These are phyloP conservation scores for Viola odorata DNA, from an alignment of 345 rosid genomes.

Conservation along the genomic window DNA sequence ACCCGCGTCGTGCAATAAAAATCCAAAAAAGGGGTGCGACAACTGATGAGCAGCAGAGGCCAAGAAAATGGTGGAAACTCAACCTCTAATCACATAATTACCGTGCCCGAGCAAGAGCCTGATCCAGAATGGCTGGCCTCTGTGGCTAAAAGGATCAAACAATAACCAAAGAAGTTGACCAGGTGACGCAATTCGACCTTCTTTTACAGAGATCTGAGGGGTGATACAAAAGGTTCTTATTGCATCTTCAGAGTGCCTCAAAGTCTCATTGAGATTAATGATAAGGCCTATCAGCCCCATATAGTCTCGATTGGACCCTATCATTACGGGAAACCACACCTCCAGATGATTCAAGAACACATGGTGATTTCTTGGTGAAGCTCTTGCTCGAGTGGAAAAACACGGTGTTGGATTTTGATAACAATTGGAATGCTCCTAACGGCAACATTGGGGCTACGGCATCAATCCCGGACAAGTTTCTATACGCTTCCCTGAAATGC, in stretches of 20 bases:
- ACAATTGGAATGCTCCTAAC: no score
- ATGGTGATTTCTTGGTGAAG: slow-evolving; percentile 11
- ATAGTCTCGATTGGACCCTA: slow-evolving; percentile 46
- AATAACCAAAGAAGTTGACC: slow-evolving; percentile 24
- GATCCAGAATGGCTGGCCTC: slow-evolving; percentile 9
- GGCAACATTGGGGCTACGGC: no score
- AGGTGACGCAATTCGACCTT: slow-evolving; percentile 35
- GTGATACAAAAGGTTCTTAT: slow-evolving; percentile 23
- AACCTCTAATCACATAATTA: background rate
- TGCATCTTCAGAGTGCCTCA: slow-evolving; percentile 49
- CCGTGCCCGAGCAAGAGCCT: background rate
- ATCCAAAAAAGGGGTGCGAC: no score
- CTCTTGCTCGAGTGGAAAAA: background rate
- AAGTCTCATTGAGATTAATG: slow-evolving; percentile 24
- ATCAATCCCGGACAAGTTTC: no score
- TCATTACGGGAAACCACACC: slow-evolving; percentile 30
- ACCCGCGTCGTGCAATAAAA: no score
- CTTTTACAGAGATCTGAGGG: no score
- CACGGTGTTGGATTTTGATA: background rate
- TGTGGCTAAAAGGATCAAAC: slow-evolving; percentile 11
- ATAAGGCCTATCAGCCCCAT: slow-evolving; percentile 37
- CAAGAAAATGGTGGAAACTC: background rate
- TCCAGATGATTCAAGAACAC: slow-evolving; percentile 47
- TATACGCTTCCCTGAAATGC: no score
- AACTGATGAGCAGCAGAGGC: background rate